Evolutionary conservation across 2,329 filamentous ascomycete species (phyloP).

Genomic region (Fusarium sp.): DNA sequence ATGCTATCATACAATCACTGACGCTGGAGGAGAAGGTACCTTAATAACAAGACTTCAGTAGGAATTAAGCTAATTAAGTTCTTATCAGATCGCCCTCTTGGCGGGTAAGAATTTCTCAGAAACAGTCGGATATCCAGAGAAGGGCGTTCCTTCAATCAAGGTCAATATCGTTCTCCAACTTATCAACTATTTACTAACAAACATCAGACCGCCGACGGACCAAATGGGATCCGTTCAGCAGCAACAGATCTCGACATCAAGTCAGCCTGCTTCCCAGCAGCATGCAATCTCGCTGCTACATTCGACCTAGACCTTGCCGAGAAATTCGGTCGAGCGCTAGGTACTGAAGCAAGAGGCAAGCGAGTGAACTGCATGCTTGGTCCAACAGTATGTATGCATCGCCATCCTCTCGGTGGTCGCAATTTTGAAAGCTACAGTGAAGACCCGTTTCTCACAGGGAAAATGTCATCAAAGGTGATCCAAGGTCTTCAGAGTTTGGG

Average conservation of each 20-base stretch:
- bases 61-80: background rate
- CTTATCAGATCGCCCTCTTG: constrained; percentile 36
- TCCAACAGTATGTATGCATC: constrained; percentile 67
- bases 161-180: background rate
- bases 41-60: fast-evolving
- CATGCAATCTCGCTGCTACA: constrained; percentile 66
- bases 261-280: constrained; percentile 51
- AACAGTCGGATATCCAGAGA: constrained; percentile 31
- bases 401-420: constrained; percentile 61
- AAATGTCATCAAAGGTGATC: constrained; percentile 58
- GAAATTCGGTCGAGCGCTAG: constrained; percentile 68
- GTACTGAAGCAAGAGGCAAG: constrained; percentile 67
- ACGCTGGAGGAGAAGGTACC: constrained; percentile 40
- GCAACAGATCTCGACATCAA: constrained; percentile 47
- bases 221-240: constrained; percentile 53
- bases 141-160: constrained; percentile 40
- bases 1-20: constrained; percentile 23
- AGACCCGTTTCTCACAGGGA: constrained; percentile 60
- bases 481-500: constrained; percentile 59
- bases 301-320: constrained; percentile 70
- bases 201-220: constrained; percentile 47
- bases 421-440: constrained; percentile 63
- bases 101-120: constrained; percentile 44
- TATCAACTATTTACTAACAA: background rate
- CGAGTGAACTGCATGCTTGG: constrained; percentile 78